A percentile compares a stretch with the other conserved stretches of the same genome.
These are phyloP conservation scores for Podospora bellae-mahoneyi DNA, from an alignment of 495 filamentous ascomycete genomes.

Conservation along the genomic window DNA sequence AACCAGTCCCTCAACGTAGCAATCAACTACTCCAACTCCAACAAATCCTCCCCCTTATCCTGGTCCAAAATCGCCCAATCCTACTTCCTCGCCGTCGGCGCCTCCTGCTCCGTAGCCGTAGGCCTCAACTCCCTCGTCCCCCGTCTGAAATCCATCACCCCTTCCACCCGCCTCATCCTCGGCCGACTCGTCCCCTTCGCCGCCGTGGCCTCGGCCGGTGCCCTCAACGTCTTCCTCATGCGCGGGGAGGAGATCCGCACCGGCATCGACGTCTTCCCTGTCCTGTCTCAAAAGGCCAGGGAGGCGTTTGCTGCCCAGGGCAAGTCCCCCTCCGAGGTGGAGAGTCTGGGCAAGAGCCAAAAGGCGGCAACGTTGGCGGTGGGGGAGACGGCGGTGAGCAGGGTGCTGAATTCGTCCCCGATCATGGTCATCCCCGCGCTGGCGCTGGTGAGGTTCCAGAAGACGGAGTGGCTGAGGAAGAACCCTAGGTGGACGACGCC, in stretches of 20 bases:
- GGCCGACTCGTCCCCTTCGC: constrained; percentile 89
- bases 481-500: constrained; percentile 70
- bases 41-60: constrained; percentile 88
- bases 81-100: constrained; percentile 86
- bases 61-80: constrained; percentile 76
- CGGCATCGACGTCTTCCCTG: constrained; percentile 93
- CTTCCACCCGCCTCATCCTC: constrained; percentile 68
- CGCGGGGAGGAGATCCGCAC: constrained; percentile 88
- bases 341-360: constrained; percentile 77
- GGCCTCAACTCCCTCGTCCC: constrained; percentile 89
- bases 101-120: constrained; percentile 87
- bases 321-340: constrained; percentile 56
- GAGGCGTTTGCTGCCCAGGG: constrained; percentile 44
- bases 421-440: constrained; percentile 95
- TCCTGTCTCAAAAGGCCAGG: constrained; percentile 46
- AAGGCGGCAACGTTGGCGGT: constrained; percentile 86
- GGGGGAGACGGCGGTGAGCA: constrained; percentile 80
- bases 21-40: constrained; percentile 95
- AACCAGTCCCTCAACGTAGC: constrained; percentile 98
- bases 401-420: constrained; percentile 88
- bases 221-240: constrained; percentile 96
- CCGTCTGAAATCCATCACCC: constrained; percentile 71
- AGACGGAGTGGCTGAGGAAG: constrained; percentile 66
- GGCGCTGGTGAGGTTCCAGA: constrained; percentile 76
- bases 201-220: constrained; percentile 84